Base-by-base conservation (phyloP, 345 rosid species). In the Geranium rotundifolium region DNA sequence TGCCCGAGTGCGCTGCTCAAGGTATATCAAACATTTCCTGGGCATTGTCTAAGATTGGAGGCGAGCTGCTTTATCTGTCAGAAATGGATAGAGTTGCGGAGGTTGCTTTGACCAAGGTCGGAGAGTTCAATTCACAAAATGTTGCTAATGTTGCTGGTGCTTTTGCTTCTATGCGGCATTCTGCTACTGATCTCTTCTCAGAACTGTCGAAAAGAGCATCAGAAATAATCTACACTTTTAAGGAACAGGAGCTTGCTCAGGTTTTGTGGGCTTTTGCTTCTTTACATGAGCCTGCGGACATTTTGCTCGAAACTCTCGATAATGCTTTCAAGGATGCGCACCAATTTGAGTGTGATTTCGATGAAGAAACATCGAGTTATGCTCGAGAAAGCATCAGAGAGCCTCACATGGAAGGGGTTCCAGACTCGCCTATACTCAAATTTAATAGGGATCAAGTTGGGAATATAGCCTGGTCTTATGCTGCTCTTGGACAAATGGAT, bases 41-140 rank as follows among this genome's bases (percentile, higher is more conserved):
- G 98, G 98, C 97, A 12, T 69, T 85, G 69, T 81, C 95, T 57
- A 92, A 92, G 78, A 85, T 89, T 31, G 96, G 96, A 1, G 93
- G 95, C 29, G 98, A 92, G 59, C 77, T 84, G 50, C 88, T 87
- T 64, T 92, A 85, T 77, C 67, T 87, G 70, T 87, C 98, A 0
- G 98, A 89, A 77, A 92, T 92, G 95, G 98, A 92, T 79, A 79
- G 98, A 77, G 80, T 92, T 62, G 97, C 90, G 2, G 98, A 89
- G 82, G 95, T 92, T 56, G 88, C 97, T 29, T 71, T 77, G 64
- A 73, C 80, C 52, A 87, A 84, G 69, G 88, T 80, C 19, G 74
- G 57, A 29, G 91, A 85, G 67, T 87, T 87, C 73, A 92, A 85
- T 80, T 78, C 97, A 23, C 95, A 92, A 73, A 89, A 92, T 67